Evolutionary conservation across 768 basidiomycete genomes (phyloP), one percentile per base, ranked within the genome.

Genomic region (Pulveroboletus sp.): DNA sequence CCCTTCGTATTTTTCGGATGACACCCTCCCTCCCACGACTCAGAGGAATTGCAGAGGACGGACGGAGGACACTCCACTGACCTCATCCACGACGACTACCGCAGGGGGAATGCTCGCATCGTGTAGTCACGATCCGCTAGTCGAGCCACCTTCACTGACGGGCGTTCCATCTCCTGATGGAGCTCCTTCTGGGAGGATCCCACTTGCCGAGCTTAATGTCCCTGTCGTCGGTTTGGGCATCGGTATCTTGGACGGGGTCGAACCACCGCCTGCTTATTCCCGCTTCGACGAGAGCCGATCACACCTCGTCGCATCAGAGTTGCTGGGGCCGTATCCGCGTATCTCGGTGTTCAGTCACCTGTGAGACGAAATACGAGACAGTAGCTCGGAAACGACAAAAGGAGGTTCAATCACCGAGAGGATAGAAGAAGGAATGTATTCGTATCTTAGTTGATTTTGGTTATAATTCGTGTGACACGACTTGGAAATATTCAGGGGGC

Each of bases 261-360:
- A 33, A n/a, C 47, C 51, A 15, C 59, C 38, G 6, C 62, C 64
- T 6, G 50, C 57, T 36, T 65, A 68, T 47, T 59, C 58, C 7
- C 57, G 55, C 30, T 63, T 66, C 35, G 66, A 69, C 32, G 39
- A 57, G 14, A 47, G 38, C 24, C 56, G 47, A 15, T 41, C 49
- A 9, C 45, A 41, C 26, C 52, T 40, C 11, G 28, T 33, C 2
- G 49, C 52, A 27, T 54, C 58, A 15, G 57, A 57, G 14, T 44
- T 43, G 0, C 43, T 65, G 37, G 55, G 58, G 18, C 61, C 50
- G 15, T 65, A 65, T 26, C 65, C 65, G 0, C 57, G 52, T 30
- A 59, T 59, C 5, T 53, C 57, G 2, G 15, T 49, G 9, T 48
- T 59, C 5, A 40, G 27, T 15, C 50, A 28, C 21, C 21, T 24